These are phyloP conservation scores for Chamaecyparis obtusa DNA, from an alignment of 75 land plant genomes.

Conservation along the genomic window DNA sequence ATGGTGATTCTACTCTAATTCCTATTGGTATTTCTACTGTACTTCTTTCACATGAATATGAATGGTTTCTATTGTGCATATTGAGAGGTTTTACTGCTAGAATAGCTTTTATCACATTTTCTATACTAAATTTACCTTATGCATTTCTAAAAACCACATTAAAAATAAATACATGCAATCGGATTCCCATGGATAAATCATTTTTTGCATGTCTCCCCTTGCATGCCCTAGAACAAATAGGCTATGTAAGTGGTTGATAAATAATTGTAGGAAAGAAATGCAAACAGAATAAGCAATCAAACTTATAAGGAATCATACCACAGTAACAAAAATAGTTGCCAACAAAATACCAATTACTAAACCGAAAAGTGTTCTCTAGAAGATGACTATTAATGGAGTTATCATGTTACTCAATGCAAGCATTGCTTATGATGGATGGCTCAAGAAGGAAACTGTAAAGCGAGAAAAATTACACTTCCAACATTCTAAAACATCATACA, in stretches of 20 bases:
- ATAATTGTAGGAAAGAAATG: not conserved
- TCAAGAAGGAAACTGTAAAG: not conserved
- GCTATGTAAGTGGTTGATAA: not conserved
- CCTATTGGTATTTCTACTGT: not conserved
- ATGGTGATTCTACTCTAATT: not conserved
- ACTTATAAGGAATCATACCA: not conserved
- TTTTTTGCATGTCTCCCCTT: not conserved
- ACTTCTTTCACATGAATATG: not conserved
- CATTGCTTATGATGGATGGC: not conserved
- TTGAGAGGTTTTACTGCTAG: not conserved
- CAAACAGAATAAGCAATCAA: not conserved
- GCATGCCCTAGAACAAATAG: not conserved
- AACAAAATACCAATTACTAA: not conserved
- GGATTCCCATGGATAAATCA: not conserved
- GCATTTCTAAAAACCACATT: not conserved
- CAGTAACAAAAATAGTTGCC: not conserved
- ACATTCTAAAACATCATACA: not conserved
- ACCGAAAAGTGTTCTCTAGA: not conserved
- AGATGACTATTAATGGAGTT: not conserved
- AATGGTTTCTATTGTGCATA: not conserved
- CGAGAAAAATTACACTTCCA: not conserved
- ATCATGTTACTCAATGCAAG: not conserved
- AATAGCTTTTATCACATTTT: too few species aligned
- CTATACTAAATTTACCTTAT: too few species aligned
- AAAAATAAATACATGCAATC: not conserved